Evolutionary conservation across 306 rosid genomes (phyloP).

Genomic region (Begonia fuchsioides): DNA sequence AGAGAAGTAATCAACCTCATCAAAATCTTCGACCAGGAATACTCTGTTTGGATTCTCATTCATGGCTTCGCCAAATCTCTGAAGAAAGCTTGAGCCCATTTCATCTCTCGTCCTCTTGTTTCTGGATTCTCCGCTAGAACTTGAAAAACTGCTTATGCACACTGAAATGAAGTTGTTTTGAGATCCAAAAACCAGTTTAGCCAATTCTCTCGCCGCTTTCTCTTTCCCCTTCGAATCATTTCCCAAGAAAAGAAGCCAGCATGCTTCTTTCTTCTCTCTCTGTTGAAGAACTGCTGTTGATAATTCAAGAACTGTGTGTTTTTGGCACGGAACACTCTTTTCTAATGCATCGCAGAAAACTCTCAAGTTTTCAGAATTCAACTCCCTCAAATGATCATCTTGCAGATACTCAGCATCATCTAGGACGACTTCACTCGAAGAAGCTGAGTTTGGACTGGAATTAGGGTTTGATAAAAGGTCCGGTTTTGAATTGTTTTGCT

Average conservation of each 20-base stretch:
- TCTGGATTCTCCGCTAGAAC: conserved; percentile 13
- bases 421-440: conserved; percentile 56
- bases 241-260: conserved; percentile 55
- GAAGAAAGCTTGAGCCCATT: conserved; percentile 31
- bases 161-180: conserved; percentile 31
- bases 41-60: conserved; percentile 79
- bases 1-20: conserved; percentile 41
- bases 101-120: conserved; percentile 45
- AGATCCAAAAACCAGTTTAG: conserved; percentile 65
- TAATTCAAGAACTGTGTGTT: conserved; percentile 33
- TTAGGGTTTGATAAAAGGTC: conserved; percentile 78
- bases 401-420: conserved; percentile 34
- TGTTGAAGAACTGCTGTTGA: conserved; percentile 42
- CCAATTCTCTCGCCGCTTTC: conserved; percentile 50
- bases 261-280: conserved; percentile 32
- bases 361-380: conserved; percentile 34
- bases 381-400: conserved; percentile 36
- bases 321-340: conserved; percentile 38
- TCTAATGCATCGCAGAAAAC: conserved; percentile 48
- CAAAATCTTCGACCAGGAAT: conserved; percentile 64
- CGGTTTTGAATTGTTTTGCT: conserved; percentile 34
- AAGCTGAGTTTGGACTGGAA: conserved; percentile 85
- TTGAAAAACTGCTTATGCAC: conserved; percentile 26
- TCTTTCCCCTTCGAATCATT: conserved; percentile 38
- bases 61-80: conserved; percentile 57